Base-by-base conservation (phyloP, 805 yeast species). In the Lipomyces anomalus region DNA sequence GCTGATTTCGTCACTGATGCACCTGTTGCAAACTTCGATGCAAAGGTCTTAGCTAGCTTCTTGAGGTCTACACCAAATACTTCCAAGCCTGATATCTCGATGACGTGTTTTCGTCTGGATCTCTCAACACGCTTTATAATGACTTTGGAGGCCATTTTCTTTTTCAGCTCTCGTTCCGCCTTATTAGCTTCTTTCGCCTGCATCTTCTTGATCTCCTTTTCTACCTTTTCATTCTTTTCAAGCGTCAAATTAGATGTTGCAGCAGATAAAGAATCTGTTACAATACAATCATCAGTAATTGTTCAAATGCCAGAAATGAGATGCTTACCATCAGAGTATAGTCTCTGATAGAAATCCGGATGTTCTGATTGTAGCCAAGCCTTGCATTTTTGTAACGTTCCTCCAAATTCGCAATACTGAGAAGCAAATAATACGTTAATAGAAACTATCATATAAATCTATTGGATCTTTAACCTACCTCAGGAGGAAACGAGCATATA, bases 21-120 rank as follows among this genome's bases (percentile, higher is more conserved):
- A 42, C 97, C 97, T 6, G 97, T 89, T 11, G 97, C 97, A 62
- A 90, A 89, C 65, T 84, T 87, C 29, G 92, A 82, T 0, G 97
- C 92, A 66, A 90, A 89, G 0, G 88, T 80, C 72, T 90, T 90
- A 37, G 95, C 84, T 55, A 87, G 72, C 62, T 88, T 89, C 70
- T 89, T 89, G 78, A 85, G 75, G 62, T 89, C 96, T 39, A 87
- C 76, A 50, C 82, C 90, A 62, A 87, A 82, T 32, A 88, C 85
- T 62, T 90, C 97, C 52, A 89, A 72, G 13, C 96, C 96, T 17
- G 84, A 74, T 41, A 89, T 82, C 20, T 95, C 84, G 43, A 88
- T 82, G 45, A 88, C 84, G 61, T 82, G 86, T 65, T 89, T 89
- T 59, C 94, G 75, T 68, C 85, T 85, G 26, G 94, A 84, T 64